phyloP scores from a whole-genome alignment of 139 green algal species.

The Coccomyxa sp. region DNA sequence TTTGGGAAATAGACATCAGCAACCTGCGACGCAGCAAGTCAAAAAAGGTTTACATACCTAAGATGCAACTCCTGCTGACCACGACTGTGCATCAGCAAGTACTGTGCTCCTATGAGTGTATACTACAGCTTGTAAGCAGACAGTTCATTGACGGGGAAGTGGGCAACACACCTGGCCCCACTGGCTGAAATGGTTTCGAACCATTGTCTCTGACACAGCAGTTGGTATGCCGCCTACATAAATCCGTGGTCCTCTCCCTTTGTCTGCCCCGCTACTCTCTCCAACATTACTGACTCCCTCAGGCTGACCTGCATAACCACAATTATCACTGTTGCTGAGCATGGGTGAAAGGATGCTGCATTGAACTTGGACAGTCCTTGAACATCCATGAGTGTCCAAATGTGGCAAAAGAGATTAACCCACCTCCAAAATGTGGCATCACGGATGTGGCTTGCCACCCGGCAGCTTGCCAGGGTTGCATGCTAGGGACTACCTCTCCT shows the following conservation, averaged over 20 bases:
- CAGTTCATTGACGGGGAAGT: neutral
- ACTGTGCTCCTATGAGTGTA: too few relatives aligned
- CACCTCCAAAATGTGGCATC: neutral
- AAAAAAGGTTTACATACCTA: neutral
- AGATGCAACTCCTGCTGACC: neutral
- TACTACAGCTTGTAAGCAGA: too few relatives aligned
- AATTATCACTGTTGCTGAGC: too few relatives aligned
- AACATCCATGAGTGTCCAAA: neutral
- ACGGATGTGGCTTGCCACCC: too few relatives aligned
- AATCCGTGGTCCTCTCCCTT: conserved; percentile 14
- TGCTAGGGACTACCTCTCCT: too few relatives aligned
- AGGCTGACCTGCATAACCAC: neutral
- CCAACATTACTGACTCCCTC: neutral
- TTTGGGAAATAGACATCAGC: conserved; percentile 22
- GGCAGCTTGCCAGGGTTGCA: too few relatives aligned
- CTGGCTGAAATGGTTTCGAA: conserved; percentile 20
- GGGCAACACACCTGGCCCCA: conserved; percentile 14
- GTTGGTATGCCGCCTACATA: conserved; percentile 23
- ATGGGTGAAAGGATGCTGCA: neutral
- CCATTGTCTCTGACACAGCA: conserved; percentile 17
- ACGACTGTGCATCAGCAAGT: too few relatives aligned
- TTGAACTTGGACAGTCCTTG: neutral
- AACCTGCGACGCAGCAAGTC: conserved; percentile 1
- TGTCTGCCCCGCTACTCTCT: neutral
- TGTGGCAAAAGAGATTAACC: neutral